phyloP scores from a whole-genome alignment of 2,329 filamentous ascomycete genomes.

The Trichoderma sp. region DNA sequence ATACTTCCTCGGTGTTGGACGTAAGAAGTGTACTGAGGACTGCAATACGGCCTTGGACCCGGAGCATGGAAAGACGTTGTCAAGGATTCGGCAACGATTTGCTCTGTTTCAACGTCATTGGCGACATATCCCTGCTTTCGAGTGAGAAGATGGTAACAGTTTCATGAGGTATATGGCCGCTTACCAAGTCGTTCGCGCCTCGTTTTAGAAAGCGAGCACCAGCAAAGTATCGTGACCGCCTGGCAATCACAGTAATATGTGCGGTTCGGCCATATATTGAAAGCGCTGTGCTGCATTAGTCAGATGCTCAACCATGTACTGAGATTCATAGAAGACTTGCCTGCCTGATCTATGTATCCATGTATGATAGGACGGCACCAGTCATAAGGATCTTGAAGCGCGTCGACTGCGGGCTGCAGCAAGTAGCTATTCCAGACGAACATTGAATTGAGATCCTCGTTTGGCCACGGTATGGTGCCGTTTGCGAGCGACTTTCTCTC shows the following conservation, averaged over 20 bases:
- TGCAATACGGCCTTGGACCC: conserved; percentile 81
- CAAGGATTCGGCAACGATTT: conserved; percentile 92
- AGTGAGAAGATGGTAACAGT: conserved; percentile 16
- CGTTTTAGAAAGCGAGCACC: conserved; percentile 93
- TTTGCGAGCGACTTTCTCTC: conserved; percentile 73
- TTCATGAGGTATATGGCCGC: conserved; percentile 18
- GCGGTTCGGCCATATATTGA: conserved; percentile 86
- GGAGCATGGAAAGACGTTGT: conserved; percentile 96
- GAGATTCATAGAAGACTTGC: conserved; percentile 38
- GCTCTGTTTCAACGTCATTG: conserved; percentile 98
- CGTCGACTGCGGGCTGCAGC: conserved; percentile 71
- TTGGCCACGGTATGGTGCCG: conserved; percentile 61
- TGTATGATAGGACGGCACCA: conserved; percentile 97
- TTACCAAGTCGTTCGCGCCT: conserved; percentile 81
- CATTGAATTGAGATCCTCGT: conserved; percentile 83
- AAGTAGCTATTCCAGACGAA: conserved; percentile 98
- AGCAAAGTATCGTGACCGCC: conserved; percentile 90
- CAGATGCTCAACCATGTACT: background rate
- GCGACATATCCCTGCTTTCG: conserved; percentile 79
- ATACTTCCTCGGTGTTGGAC: conserved; percentile 97
- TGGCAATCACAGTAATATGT: conserved; percentile 91
- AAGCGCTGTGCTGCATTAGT: conserved; percentile 52
- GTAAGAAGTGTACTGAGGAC: conserved; percentile 91
- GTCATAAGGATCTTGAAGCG: conserved; percentile 81
- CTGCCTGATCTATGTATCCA: conserved; percentile 90